Evolutionary conservation across 1,284 basidiomycete species (phyloP).

Genomic region (Marasmius fiardii): DNA sequence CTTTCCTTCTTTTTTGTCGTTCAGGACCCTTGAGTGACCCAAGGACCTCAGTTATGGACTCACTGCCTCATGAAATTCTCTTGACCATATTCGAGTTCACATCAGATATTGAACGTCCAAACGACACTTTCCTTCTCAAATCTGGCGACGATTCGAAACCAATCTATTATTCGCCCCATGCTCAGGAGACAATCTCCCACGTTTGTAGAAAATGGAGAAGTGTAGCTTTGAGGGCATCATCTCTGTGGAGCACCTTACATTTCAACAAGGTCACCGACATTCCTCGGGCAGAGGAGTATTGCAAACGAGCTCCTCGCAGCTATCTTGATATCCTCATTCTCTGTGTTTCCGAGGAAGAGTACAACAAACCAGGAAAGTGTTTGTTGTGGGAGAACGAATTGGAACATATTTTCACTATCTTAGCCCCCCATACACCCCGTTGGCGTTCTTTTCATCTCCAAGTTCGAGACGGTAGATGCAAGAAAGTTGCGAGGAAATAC

Average conservation of each 20-base stretch:
- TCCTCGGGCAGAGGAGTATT: constrained; percentile 44
- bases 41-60: neutral
- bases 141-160: constrained; percentile 38
- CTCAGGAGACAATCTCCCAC: constrained; percentile 51
- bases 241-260: constrained; percentile 52
- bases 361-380: constrained; percentile 23
- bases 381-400: constrained; percentile 36
- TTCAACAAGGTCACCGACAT: constrained; percentile 49
- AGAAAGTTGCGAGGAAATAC: constrained; percentile 45
- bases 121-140: constrained; percentile 43
- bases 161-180: constrained; percentile 34
- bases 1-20: too few relatives aligned
- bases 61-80: neutral
- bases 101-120: neutral
- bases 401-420: constrained; percentile 45
- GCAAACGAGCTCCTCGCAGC: constrained; percentile 24
- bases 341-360: constrained; percentile 43
- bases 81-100: neutral
- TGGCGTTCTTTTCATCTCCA: constrained; percentile 59
- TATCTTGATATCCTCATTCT: constrained; percentile 55
- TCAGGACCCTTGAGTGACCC: too few relatives aligned
- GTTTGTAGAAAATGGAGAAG: constrained; percentile 52
- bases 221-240: constrained; percentile 44
- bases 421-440: constrained; percentile 43
- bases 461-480: constrained; percentile 53